These are phyloP conservation scores for Wallacemonas rigidus DNA, from an alignment of 208 protist genomes.

Conservation along the genomic window DNA sequence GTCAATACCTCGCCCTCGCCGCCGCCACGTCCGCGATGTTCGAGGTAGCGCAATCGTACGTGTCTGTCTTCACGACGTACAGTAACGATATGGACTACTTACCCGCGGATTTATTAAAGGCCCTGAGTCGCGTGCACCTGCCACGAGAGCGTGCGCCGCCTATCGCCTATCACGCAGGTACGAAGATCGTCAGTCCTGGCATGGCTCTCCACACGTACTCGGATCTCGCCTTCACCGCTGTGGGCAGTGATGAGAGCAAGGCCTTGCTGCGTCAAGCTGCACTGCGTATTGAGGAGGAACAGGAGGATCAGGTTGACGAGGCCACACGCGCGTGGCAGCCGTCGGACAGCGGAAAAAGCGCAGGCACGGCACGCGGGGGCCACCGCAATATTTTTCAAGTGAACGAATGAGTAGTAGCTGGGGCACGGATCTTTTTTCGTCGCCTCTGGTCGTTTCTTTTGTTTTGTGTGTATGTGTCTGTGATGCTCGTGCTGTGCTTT, in stretches of 20 bases:
- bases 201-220: slow-evolving; percentile 58
- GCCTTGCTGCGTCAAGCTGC: slow-evolving; percentile 76
- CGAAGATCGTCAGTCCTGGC: slow-evolving; percentile 22
- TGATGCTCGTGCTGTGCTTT: no score
- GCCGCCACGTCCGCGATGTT: slow-evolving; percentile 60
- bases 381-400: slow-evolving; percentile 51
- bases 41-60: slow-evolving; percentile 48
- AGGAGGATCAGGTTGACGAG: slow-evolving; percentile 22
- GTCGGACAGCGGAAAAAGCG: not conserved
- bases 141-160: slow-evolving; percentile 39
- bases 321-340: slow-evolving; percentile 2
- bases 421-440: not conserved
- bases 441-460: not conserved
- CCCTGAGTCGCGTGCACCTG: slow-evolving; percentile 58
- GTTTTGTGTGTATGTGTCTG: no score
- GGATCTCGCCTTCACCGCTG: slow-evolving; percentile 75
- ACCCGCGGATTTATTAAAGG: slow-evolving; percentile 59
- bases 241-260: slow-evolving; percentile 70
- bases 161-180: slow-evolving; percentile 41
- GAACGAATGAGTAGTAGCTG: not conserved
- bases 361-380: not conserved
- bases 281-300: slow-evolving; percentile 70
- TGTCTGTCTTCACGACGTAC: slow-evolving; percentile 72
- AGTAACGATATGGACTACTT: slow-evolving; percentile 80
- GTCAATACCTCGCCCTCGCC: slow-evolving; percentile 51